Base-by-base conservation (phyloP, 768 basidiomycete species). In the Lanmaoa rubissima region DNA sequence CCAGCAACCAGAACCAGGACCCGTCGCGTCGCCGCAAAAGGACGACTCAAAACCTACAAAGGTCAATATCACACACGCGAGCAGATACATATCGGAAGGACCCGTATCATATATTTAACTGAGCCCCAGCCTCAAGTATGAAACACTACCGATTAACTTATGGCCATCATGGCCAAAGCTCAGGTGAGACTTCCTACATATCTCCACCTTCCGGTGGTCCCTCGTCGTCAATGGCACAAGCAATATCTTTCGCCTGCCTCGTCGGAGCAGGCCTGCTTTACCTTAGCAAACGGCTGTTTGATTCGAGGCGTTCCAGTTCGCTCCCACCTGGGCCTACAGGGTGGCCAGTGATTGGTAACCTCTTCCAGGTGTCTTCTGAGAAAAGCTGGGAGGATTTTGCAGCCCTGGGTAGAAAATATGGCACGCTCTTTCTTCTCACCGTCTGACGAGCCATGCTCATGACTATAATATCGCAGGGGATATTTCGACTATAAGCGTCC, bases 321-420 rank as follows among this genome's bases (percentile, higher is more conserved):
- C 28, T 31, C 7, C 28, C 28, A 7, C 28, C 28, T 31, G 28
- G 28, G 7, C 28, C 28, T 14, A 9, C 48, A 56, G 58, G 60
- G 2, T 60, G 51, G 57, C 83, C 77, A 11, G 28, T 85, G 16
- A 65, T 85, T 32, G 85, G 84, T 16, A 85, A 82, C 60, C 61
- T 80, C 11, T 67, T 82, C 26, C 79, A 83, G 59, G 79, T 85
- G 76, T 79, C 83, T 31, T 64, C 68, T 16, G 74, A 76, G 38
- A 71, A 76, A 59, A 76, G 77, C 55, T 86, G 83, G 82, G 53
- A 79, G 17, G 79, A 76, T 0, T 84, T 82, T 61, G 28, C 28
- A 31, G 28, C 28, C 6, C 7, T 31, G 28, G 28, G 28, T 31
- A 31, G 28, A 31, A 31, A 68, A 65, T 85, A 78, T 61, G 84